phyloP scores from a whole-genome alignment of 495 filamentous ascomycete species.

The Patellaria atrata region DNA sequence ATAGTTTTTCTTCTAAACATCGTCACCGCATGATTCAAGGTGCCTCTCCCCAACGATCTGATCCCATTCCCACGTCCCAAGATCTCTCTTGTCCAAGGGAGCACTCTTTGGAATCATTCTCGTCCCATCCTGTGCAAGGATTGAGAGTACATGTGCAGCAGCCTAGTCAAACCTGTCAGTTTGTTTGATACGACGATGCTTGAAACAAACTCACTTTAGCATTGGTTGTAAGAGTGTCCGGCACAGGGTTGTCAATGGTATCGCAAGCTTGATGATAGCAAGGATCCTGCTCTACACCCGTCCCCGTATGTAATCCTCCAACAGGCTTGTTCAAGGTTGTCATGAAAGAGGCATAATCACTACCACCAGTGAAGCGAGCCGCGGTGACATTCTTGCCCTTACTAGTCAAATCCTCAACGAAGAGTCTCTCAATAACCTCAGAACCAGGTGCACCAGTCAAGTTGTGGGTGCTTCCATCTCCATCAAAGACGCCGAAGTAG shows the following conservation, averaged over 20 bases:
- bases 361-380: conserved; percentile 27
- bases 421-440: conserved; percentile 26
- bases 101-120: conserved; percentile 29
- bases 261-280: conserved; percentile 35
- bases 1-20: conserved; percentile 4
- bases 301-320: conserved; percentile 32
- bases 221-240: too few species aligned
- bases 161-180: too few species aligned
- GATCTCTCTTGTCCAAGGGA: conserved; percentile 8
- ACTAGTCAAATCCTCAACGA: conserved; percentile 23
- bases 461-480: conserved; percentile 26
- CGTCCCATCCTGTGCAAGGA: conserved; percentile 26
- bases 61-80: conserved; percentile 9
- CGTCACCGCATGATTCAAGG: conserved; percentile 5
- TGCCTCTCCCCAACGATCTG: not conserved
- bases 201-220: conserved; percentile 22
- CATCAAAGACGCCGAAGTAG: conserved; percentile 29
- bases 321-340: conserved; percentile 24
- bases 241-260: conserved; percentile 27
- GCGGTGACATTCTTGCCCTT: conserved; percentile 25
- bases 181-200: too few species aligned
- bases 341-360: conserved; percentile 33
- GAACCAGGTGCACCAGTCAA: conserved; percentile 23
- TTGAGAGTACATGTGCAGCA: conserved; percentile 30
- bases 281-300: conserved; percentile 28